Evolutionary conservation across 1,139 yeast species (phyloP), one percentile per base, ranked within the genome.

Genomic region (Candida gigantensis): DNA sequence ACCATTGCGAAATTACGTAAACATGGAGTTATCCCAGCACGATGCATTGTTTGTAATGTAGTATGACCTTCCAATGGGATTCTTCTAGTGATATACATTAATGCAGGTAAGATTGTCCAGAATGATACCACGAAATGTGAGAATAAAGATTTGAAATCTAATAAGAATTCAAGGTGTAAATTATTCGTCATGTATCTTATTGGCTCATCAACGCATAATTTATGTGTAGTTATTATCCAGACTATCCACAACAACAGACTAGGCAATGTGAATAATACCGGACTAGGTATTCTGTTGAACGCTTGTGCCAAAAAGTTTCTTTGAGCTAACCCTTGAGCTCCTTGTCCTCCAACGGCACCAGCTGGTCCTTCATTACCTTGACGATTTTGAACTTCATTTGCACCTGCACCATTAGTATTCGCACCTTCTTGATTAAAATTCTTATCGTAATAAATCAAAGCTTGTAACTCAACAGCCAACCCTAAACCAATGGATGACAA

Each of bases 181-280:
- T 31, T 29, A 4, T 26, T 23, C 8, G 35, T 32, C 15, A 24
- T 12, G 25, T 34, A 35, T 14, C 49, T 44, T 5, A 52, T 38
- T 8, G 66, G 64, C 9, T 53, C 38, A 36, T 60, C 65, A 19
- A 62, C 47, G 30, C 58, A 57, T 25, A 51, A 42, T 12, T 48
- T 46, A 37, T 64, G 69, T 6, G 55, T 47, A 9, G 49, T 34
- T 4, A 42, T 28, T 3, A 52, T 42, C 65, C 66, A 62, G 6
- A 43, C 13, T 2, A 41, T 19, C 58, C 61, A 55, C 10, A 47
- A 38, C 6, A 42, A 10, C 10, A 21, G 19, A 12, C 29, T 27
- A 8, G 30, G 12, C 1, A 28, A 9, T 11, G 21, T 17, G 5
- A 24, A 4, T 11, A 23, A 11, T 11, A 28, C 23, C 5, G 28